These are phyloP conservation scores for Bryoerythrophyllum caledonicum DNA, from an alignment of 225 moss, liverwort and hornwort species.

Conservation along the genomic window DNA sequence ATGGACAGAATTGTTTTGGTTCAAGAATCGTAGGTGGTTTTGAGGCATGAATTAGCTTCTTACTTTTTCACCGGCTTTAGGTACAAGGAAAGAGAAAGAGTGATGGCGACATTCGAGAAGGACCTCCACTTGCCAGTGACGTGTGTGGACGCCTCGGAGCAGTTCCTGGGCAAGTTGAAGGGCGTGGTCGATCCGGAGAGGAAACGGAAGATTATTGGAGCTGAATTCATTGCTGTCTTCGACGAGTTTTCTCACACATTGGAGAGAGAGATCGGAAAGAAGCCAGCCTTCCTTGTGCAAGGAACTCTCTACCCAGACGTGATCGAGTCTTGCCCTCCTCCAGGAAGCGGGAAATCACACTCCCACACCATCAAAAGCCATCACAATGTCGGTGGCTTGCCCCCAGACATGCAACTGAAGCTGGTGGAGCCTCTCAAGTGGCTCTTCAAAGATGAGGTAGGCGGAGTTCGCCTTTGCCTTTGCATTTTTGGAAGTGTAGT, in stretches of 20 bases:
- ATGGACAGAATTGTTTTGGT: background rate
- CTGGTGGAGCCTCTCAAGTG: constrained; percentile 87
- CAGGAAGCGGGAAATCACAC: constrained; percentile 85
- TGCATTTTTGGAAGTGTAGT: background rate
- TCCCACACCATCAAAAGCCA: constrained; percentile 95
- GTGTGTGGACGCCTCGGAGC: constrained; percentile 74
- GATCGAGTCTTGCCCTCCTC: constrained; percentile 92
- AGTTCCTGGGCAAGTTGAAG: constrained; percentile 77
- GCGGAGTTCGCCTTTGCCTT: background rate
- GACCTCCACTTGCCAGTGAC: constrained; percentile 83
- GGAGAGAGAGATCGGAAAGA: constrained; percentile 63
- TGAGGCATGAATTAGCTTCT: background rate
- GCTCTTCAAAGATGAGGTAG: constrained; percentile 92
- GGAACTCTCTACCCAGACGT: constrained; percentile 91
- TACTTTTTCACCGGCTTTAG: constrained; percentile 27
- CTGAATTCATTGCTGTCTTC: constrained; percentile 84
- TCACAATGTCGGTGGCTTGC: constrained; percentile 91
- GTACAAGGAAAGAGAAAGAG: constrained; percentile 83
- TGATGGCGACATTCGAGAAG: constrained; percentile 76
- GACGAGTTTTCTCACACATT: constrained; percentile 71
- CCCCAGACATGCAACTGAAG: constrained; percentile 79
- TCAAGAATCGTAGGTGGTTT: background rate
- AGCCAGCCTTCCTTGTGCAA: constrained; percentile 76
- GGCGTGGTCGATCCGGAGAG: constrained; percentile 80
- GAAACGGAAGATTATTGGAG: constrained; percentile 89